Percentiles rank a stretch among this genome's conserved stretches.
Evolutionary conservation across 2,329 filamentous ascomycete genomes (phyloP).

Genomic region (Neonectria coccinea): DNA sequence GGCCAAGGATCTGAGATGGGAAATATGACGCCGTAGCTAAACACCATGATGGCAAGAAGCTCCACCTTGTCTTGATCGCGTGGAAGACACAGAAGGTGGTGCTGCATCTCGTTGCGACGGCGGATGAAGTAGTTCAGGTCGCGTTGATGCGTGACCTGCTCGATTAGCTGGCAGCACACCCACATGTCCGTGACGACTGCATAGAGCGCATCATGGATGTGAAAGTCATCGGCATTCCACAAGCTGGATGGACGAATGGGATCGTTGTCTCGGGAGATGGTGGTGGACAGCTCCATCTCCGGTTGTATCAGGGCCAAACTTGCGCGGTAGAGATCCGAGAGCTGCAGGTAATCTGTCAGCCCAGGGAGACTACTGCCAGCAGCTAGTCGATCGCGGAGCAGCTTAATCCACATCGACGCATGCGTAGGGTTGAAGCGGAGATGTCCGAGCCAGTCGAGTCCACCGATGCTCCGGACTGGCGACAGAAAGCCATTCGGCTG

Average conservation of each 20-base stretch:
- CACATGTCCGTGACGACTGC: not conserved
- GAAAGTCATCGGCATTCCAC: not conserved
- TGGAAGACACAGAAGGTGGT: not conserved
- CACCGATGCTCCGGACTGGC: not conserved
- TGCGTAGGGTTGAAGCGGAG: not conserved
- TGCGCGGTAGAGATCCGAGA: constrained; percentile 2
- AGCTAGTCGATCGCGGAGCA: not conserved
- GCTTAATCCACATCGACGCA: not conserved
- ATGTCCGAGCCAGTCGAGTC: constrained; percentile 1
- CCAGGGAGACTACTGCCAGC: not conserved
- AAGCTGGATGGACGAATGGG: not conserved
- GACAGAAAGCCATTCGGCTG: not conserved
- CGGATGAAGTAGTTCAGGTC: not conserved
- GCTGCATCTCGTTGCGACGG: constrained; percentile 3
- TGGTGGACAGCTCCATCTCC: not conserved
- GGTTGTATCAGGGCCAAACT: not conserved
- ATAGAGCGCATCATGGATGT: not conserved
- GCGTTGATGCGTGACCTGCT: not conserved
- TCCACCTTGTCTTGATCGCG: not conserved
- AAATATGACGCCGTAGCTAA: constrained; percentile 3
- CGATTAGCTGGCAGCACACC: not conserved
- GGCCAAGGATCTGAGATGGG: constrained; percentile 1
- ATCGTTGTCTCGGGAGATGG: not conserved
- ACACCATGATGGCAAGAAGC: not conserved
- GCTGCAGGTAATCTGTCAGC: not conserved